Evolutionary conservation across 331 rosid genomes (phyloP).

Genomic region (Saraca asoca): DNA sequence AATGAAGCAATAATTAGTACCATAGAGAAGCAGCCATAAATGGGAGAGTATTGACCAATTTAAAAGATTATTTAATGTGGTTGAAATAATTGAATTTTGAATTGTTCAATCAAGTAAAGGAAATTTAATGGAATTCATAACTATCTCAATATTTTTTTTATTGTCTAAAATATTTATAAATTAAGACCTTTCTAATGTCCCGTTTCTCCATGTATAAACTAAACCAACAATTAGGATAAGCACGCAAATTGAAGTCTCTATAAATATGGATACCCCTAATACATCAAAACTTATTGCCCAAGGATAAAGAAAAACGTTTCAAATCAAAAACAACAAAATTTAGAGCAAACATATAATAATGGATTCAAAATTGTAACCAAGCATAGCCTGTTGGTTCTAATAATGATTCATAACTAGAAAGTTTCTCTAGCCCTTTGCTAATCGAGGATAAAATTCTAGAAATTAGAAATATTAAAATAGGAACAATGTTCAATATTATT

Average conservation of each 20-base stretch:
- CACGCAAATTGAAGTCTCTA: constrained; percentile 13
- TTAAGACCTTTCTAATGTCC: constrained; percentile 5
- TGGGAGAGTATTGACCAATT: too few species aligned
- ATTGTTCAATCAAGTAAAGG: too few species aligned
- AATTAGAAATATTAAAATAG: constrained; percentile 15
- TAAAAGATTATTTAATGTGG: too few species aligned
- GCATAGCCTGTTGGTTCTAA: not conserved
- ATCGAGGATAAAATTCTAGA: not conserved
- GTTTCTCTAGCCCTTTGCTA: not conserved
- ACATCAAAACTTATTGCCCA: constrained; percentile 2
- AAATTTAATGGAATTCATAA: not conserved
- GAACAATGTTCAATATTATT: constrained; percentile 10
- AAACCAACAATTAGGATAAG: too few species aligned
- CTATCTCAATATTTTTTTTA: constrained; percentile 2
- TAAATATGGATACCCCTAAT: not conserved
- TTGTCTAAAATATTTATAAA: constrained; percentile 20
- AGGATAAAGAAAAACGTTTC: constrained; percentile 17
- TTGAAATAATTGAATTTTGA: too few species aligned
- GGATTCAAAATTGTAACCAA: too few species aligned
- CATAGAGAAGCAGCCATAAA: too few species aligned
- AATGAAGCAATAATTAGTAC: too few species aligned
- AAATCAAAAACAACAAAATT: too few species aligned
- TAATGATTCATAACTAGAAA: not conserved
- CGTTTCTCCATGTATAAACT: too few species aligned
- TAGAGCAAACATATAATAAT: too few species aligned